Percentiles rank a stretch among this genome's conserved stretches.
Conservation (phyloP, 2,329 filamentous ascomycete species). For the Magnaporthiopsis poae region DNA sequence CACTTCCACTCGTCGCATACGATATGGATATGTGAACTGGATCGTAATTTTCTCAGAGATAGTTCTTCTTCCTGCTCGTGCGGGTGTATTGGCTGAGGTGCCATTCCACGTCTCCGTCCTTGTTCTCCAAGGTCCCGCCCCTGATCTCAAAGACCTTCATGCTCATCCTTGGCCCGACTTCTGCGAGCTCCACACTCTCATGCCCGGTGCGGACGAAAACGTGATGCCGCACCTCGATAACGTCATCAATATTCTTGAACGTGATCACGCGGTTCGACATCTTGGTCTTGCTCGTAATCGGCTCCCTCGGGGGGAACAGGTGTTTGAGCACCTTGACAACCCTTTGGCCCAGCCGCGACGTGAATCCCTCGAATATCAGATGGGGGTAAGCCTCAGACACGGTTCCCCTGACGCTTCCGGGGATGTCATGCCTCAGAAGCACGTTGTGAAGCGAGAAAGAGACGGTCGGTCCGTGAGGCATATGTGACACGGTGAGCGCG, state of each 20-base stretch:
- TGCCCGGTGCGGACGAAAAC: slow-evolving; percentile 92
- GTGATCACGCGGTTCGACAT: slow-evolving; percentile 82
- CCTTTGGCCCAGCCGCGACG: slow-evolving; percentile 65
- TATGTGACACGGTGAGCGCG: slow-evolving; percentile 74
- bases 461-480: slow-evolving; percentile 79
- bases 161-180: slow-evolving; percentile 92
- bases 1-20: background rate
- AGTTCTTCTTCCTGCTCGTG: slow-evolving; percentile 90
- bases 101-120: slow-evolving; percentile 94
- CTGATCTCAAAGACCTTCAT: slow-evolving; percentile 92
- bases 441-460: slow-evolving; percentile 84
- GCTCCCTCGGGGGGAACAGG: slow-evolving; percentile 80
- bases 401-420: slow-evolving; percentile 74
- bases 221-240: slow-evolving; percentile 79
- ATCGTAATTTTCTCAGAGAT: slow-evolving; percentile 48
- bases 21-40: background rate
- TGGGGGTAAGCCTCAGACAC: slow-evolving; percentile 90
- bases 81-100: slow-evolving; percentile 90
- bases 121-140: slow-evolving; percentile 82
- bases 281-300: slow-evolving; percentile 59
- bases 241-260: slow-evolving; percentile 88
- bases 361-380: slow-evolving; percentile 90
- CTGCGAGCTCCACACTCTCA: slow-evolving; percentile 76
- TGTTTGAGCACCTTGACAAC: slow-evolving; percentile 89
- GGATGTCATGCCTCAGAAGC: slow-evolving; percentile 83